Base-by-base conservation (phyloP, 768 basidiomycete species). In the Gyrodon lividus region DNA sequence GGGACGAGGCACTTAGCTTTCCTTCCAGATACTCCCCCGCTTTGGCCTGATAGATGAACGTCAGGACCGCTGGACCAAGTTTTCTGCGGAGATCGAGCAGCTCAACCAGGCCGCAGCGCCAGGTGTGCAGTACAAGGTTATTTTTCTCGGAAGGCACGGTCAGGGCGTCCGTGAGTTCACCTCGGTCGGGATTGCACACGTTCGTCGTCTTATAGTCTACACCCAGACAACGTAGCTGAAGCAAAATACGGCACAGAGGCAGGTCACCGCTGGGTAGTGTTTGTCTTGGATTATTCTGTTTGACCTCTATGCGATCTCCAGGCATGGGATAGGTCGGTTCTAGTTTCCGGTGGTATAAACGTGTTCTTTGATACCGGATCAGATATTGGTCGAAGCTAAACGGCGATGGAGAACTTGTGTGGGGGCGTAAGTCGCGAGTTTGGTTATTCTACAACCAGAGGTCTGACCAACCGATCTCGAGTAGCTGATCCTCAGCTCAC, bases 191-290 rank as follows among this genome's bases (percentile, higher is more conserved):
- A 5, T 52, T 24, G 8, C 16, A 31, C 22, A 16, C 84, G 82
- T 86, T 68, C 85, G 86, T 51, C 73, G 82, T 3, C 84, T 74
- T 0, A 79, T 83, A 56, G 10, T 28, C 4, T 81, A 83, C n/a
- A 84, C 82, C 5, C 19, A 89, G 86, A 91, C 69, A 91, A 91
- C 56, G 75, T 85, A 0, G 89, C 72, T 0, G 80, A 84, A 57
- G 70, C 71, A 6, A 86, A 87, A 61, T 86, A 90, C 60, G 87
- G 86, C 1, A 72, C 74, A 4, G 34, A 64, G 62, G 78, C 75
- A 39, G 22, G 65, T 54, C 22, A 13, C 31, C 13, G 12, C 26
- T 10, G 16, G 4, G 17, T 8, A 6, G 14, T 19, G n/a, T 37
- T 22, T 38, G 14, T 20, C 19, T 5, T 10, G 33, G 4, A 28